phyloP scores from a whole-genome alignment of 2,329 filamentous ascomycete genomes.

The Botrytis tulipae region DNA sequence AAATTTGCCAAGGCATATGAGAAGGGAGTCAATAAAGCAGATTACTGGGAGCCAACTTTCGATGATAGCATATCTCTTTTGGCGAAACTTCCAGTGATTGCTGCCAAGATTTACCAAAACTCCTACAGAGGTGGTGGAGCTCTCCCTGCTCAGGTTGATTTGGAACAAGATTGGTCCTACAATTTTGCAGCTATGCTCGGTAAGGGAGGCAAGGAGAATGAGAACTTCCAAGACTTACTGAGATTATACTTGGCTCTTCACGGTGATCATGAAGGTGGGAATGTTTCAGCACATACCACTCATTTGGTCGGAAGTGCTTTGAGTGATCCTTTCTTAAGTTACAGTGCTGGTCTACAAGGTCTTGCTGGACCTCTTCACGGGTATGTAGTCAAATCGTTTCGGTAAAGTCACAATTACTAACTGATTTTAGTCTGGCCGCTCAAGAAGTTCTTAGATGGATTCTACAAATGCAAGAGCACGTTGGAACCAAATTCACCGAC shows the following conservation, averaged over 20 bases:
- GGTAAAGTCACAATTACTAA: conserved; percentile 14
- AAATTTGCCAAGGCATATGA: conserved; percentile 93
- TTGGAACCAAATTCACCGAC: conserved; percentile 75
- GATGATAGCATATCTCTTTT: conserved; percentile 92
- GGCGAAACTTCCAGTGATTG: conserved; percentile 94
- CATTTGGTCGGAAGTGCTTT: conserved; percentile 94
- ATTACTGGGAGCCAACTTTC: conserved; percentile 98
- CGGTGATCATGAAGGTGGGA: conserved; percentile 97
- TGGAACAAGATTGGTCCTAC: conserved; percentile 93
- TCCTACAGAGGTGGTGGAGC: conserved; percentile 75
- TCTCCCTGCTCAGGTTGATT: conserved; percentile 73
- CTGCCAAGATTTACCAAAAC: conserved; percentile 97
- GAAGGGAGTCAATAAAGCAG: conserved; percentile 84
- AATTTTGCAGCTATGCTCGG: conserved; percentile 97
- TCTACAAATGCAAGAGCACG: conserved; percentile 87
- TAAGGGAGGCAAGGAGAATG: conserved; percentile 82
- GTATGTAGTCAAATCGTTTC: conserved; percentile 43
- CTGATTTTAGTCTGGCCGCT: conserved; percentile 67
- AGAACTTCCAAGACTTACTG: conserved; percentile 92
- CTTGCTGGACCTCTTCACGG: conserved; percentile 90
- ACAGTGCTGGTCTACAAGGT: conserved; percentile 92
- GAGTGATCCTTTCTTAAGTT: conserved; percentile 92
- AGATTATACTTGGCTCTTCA: conserved; percentile 93
- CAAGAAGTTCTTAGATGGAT: conserved; percentile 98
- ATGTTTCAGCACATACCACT: conserved; percentile 92